These are phyloP conservation scores for Cymodocea nodosa DNA, from an alignment of 116 monocot species.

Conservation along the genomic window DNA sequence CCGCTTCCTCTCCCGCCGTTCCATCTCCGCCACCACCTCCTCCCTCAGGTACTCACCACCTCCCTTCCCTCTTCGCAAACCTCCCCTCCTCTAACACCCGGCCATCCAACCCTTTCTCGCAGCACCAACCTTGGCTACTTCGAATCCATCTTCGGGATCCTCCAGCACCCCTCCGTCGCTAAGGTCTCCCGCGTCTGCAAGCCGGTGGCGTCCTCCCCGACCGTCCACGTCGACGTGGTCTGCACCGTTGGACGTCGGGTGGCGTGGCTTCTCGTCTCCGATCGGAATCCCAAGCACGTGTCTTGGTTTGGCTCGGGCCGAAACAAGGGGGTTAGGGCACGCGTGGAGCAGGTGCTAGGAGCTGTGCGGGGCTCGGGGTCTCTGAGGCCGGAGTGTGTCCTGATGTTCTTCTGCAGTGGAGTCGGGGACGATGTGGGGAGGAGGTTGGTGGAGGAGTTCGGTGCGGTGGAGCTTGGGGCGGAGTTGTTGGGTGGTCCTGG, in stretches of 20 bases:
- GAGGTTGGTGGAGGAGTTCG: conserved; percentile 23
- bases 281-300: conserved; percentile 53
- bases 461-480: conserved; percentile 34
- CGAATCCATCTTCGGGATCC: conserved; percentile 36
- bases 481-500: conserved; percentile 11
- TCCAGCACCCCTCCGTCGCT: conserved; percentile 45
- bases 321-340: conserved; percentile 17
- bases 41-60: too few relatives aligned
- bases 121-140: conserved; percentile 48
- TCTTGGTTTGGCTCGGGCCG: conserved; percentile 19
- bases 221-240: conserved; percentile 48
- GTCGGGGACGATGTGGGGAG: conserved; percentile 13
- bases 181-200: conserved; percentile 53
- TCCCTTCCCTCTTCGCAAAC: conserved; percentile 12
- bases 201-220: conserved; percentile 14
- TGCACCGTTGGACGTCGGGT: conserved; percentile 41
- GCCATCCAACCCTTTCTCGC: conserved; percentile 6
- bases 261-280: conserved; percentile 75
- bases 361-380: conserved; percentile 3
- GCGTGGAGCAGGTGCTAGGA: conserved; percentile 11
- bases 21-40: too few relatives aligned
- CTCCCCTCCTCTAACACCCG: conserved; percentile 4
- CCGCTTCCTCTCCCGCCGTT: too few relatives aligned
- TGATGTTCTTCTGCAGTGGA: conserved; percentile 62
- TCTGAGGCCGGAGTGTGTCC: conserved; percentile 12